These are phyloP conservation scores for Psilocybe tampanensis DNA, from an alignment of 768 basidiomycete species.

Conservation along the genomic window DNA sequence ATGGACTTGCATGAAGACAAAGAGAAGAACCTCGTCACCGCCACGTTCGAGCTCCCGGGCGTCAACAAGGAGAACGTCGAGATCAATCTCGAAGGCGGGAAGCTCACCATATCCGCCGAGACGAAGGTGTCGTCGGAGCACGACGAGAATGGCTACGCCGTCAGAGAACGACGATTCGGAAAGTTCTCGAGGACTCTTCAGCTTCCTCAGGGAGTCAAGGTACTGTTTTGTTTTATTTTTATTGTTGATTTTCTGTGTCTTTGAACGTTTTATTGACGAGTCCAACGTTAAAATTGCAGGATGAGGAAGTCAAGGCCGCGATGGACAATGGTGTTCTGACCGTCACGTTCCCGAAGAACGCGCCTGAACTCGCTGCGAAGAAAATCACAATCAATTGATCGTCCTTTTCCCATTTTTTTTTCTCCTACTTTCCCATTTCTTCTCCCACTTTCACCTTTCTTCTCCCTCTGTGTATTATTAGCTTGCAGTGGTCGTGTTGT, in stretches of 20 bases:
- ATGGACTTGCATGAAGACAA: slow-evolving; percentile 55
- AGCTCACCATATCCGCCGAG: slow-evolving; percentile 54
- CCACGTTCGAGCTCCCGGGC: slow-evolving; percentile 59
- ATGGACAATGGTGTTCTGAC: slow-evolving; percentile 53
- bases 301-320: slow-evolving; percentile 30
- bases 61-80: slow-evolving; percentile 50
- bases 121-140: slow-evolving; percentile 29
- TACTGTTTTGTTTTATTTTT: slow-evolving; percentile 26
- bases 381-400: slow-evolving; percentile 38
- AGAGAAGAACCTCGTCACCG: slow-evolving; percentile 48
- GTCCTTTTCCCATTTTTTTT: no score
- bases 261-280: no score
- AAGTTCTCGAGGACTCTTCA: slow-evolving; percentile 44
- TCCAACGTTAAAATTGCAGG: no score
- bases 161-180: slow-evolving; percentile 52
- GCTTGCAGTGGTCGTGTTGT: no score
- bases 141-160: slow-evolving; percentile 36
- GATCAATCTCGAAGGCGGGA: slow-evolving; percentile 50
- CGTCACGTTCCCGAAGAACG: slow-evolving; percentile 51
- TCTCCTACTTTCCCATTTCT: no score
- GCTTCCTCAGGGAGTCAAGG: slow-evolving; percentile 55
- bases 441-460: no score
- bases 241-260: no score
- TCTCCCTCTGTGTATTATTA: no score
- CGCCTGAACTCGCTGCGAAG: slow-evolving; percentile 30